Evolutionary conservation across 352 stramenopile genomes (phyloP), one percentile per base, ranked within the genome.

Genomic region (Thraustochytrium sp.): DNA sequence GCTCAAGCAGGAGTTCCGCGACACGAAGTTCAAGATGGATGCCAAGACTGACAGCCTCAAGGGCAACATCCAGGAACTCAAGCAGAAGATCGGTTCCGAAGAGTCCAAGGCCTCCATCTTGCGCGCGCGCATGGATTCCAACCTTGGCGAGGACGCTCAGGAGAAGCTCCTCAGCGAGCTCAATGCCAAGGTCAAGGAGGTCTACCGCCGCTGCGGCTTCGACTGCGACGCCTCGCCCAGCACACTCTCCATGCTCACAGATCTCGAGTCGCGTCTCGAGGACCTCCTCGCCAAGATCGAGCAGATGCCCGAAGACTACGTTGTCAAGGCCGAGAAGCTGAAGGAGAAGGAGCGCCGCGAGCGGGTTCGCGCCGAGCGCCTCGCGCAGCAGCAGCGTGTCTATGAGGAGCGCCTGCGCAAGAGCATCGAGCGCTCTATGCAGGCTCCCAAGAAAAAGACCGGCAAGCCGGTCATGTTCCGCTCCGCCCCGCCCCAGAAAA

Each of bases 331-430:
- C 31, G 94, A 98, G 84, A 97, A 97, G 74, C 92, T 97, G 51
- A 97, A 97, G 82, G 94, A 97, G 80, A 97, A 97, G 63, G 92
- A 96, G 85, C 89, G 94, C 1, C 89, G 94, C 31, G 93, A 98
- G 88, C 90, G 92, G 31, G 93, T 96, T 64, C 91, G 93, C 0
- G 91, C 94, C 55, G 94, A 97, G 87, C 90, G 94, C 61, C 93
- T 96, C 85, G 89, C 91, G n/a, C 89, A 96, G 85, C 93, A 97
- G 86, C 92, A 96, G 82, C 93, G 93, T 76, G 93, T 95, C 90
- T 95, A 97, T 87, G 92, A 97, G 77, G 93, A 97, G 84, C 89
- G 93, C 76, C 96, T 97, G 89, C 93, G 95, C 83, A 96, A 96
- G 82, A 95, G 92, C 18, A 96, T 98, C 89, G 92, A 96, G 88